A percentile compares a stretch with the other conserved stretches of the same genome.
phyloP scores from a whole-genome alignment of 441 rosid genomes.

The Daphne laureola region DNA sequence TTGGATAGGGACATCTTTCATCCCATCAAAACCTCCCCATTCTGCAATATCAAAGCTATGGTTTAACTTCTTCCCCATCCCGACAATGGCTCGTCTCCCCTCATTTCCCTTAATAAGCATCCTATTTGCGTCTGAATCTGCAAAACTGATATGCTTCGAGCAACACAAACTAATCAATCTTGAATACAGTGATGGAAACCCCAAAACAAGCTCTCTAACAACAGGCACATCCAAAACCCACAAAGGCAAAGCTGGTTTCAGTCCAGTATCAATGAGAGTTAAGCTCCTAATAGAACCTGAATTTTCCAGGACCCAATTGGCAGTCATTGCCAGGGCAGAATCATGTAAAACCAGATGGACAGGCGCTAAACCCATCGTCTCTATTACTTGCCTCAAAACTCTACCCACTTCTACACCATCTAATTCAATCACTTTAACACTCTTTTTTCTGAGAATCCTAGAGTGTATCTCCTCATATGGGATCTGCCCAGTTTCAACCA shows the following conservation, averaged over 20 bases:
- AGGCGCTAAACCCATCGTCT: slow-evolving; percentile 65
- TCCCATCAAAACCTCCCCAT: slow-evolving; percentile 57
- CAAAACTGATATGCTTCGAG: slow-evolving; percentile 37
- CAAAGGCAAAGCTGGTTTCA: slow-evolving; percentile 60
- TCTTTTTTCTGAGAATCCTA: slow-evolving; percentile 32
- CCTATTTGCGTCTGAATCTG: slow-evolving; percentile 59
- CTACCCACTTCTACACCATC: slow-evolving; percentile 64
- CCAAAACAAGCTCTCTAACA: slow-evolving; percentile 48
- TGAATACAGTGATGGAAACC: slow-evolving; percentile 37
- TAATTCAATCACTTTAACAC: slow-evolving; percentile 43
- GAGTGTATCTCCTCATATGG: slow-evolving; percentile 63
- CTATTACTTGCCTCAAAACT: slow-evolving; percentile 66
- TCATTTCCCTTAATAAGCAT: slow-evolving; percentile 62
- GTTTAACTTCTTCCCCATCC: slow-evolving; percentile 55
- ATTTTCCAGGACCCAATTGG: slow-evolving; percentile 68
- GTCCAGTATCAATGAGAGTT: slow-evolving; percentile 63
- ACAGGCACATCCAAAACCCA: slow-evolving; percentile 53
- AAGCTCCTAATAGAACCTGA: slow-evolving; percentile 49
- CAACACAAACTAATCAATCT: slow-evolving; percentile 54
- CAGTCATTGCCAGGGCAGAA: slow-evolving; percentile 64
- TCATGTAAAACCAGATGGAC: slow-evolving; percentile 90
- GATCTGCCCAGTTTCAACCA: slow-evolving; percentile 85
- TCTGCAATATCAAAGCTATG: slow-evolving; percentile 62
- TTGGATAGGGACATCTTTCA: slow-evolving; percentile 61
- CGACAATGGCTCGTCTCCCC: slow-evolving; percentile 57